Conservation (phyloP, 441 rosid genomes). For the Omphalea diandra region DNA sequence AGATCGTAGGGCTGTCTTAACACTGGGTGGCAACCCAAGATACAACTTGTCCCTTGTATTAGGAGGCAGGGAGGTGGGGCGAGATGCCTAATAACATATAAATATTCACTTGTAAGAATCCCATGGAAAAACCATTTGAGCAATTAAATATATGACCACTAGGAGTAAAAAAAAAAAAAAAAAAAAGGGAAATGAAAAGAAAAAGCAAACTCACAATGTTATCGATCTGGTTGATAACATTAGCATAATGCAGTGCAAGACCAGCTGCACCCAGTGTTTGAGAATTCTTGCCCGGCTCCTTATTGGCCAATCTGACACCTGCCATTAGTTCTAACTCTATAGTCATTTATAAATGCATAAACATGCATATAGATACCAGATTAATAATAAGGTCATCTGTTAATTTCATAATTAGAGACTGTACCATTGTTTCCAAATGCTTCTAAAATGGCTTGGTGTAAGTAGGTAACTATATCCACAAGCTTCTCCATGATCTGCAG, state of each 20-base stretch:
- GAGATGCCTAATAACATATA: constrained; percentile 53
- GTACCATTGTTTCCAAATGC: constrained; percentile 72
- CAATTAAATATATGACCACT: neutral
- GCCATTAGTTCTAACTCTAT: constrained; percentile 24
- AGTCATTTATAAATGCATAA: constrained; percentile 9
- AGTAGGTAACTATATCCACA: constrained; percentile 69
- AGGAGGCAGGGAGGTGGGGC: constrained; percentile 76
- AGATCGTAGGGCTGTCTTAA: constrained; percentile 70
- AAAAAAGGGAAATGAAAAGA: too few species aligned
- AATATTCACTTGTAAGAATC: constrained; percentile 12
- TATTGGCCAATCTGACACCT: constrained; percentile 31
- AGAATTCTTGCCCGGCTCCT: constrained; percentile 33
- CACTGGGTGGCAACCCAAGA: constrained; percentile 62
- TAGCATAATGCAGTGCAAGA: constrained; percentile 94
- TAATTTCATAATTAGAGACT: constrained; percentile 12
- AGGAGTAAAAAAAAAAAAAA: neutral
- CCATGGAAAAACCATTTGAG: constrained; percentile 1
- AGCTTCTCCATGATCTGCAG: constrained; percentile 82
- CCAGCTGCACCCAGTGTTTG: constrained; percentile 77
- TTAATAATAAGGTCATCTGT: neutral
- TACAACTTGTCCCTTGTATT: constrained; percentile 77
- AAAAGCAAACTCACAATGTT: constrained; percentile 56
- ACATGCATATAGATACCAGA: constrained; percentile 1
- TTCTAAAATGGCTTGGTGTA: constrained; percentile 71
- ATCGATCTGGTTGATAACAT: constrained; percentile 81